Conservation (phyloP, 2,329 filamentous ascomycete species). For the Aquanectria penicillioides region DNA sequence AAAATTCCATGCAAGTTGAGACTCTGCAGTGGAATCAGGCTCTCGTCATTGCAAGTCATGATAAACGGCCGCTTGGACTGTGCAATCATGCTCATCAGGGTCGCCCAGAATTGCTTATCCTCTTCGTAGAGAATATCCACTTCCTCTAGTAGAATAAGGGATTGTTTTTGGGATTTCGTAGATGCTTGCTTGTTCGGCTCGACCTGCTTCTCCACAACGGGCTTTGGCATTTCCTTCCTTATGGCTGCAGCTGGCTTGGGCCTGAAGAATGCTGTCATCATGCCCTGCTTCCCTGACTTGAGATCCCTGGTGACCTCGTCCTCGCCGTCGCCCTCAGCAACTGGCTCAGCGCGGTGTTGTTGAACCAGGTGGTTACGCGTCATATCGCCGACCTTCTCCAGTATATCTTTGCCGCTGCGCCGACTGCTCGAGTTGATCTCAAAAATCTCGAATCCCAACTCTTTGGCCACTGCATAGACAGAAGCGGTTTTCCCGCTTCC, state of each 20-base stretch:
- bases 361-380: conserved; percentile 90
- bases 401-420: conserved; percentile 86
- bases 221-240: conserved; percentile 45
- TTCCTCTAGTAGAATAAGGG: conserved; percentile 92
- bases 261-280: conserved; percentile 84
- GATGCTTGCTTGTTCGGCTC: conserved; percentile 46
- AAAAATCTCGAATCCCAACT: conserved; percentile 92
- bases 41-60: conserved; percentile 94
- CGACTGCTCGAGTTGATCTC: conserved; percentile 90
- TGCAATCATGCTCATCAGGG: conserved; percentile 78
- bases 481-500: conserved; percentile 95
- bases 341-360: conserved; percentile 51
- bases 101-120: conserved; percentile 94
- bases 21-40: conserved; percentile 77
- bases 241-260: conserved; percentile 49
- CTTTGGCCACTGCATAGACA: conserved; percentile 90
- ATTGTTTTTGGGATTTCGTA: conserved; percentile 81
- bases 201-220: conserved; percentile 34
- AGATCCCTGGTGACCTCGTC: conserved; percentile 59
- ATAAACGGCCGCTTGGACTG: conserved; percentile 93
- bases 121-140: conserved; percentile 94
- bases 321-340: conserved; percentile 42
- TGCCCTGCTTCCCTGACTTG: conserved; percentile 78
- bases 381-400: conserved; percentile 97
- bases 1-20: conserved; percentile 89